A percentile compares a stretch with the other conserved stretches of the same genome.
phyloP scores from a whole-genome alignment of 768 basidiomycete species.

The Dentipellis fragilis region DNA sequence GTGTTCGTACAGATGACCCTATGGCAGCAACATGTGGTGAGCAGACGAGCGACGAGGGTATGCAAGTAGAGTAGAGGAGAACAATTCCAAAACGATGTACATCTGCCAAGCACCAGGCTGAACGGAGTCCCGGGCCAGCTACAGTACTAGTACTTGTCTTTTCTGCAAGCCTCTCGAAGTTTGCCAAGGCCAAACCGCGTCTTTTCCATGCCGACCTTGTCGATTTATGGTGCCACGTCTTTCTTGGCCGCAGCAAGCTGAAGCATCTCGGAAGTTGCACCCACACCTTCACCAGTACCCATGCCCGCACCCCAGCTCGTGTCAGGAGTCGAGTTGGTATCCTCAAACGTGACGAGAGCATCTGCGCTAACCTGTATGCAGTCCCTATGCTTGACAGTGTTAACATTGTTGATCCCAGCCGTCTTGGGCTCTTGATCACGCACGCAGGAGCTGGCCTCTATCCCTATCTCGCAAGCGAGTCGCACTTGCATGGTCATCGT shows the following conservation, averaged over 20 bases:
- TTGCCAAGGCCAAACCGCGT: neutral
- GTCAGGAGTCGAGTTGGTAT: neutral
- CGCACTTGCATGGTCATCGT: conserved; percentile 11
- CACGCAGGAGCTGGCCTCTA: conserved; percentile 14
- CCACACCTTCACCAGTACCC: neutral
- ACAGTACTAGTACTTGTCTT: neutral
- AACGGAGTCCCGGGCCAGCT: neutral
- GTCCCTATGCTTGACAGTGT: neutral
- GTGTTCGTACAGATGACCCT: too few species aligned
- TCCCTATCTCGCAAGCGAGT: conserved; percentile 13
- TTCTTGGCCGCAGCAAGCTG: neutral
- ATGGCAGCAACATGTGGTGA: too few species aligned
- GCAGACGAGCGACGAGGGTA: too few species aligned
- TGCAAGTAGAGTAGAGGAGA: too few species aligned
- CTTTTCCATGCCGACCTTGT: neutral
- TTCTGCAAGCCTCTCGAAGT: neutral
- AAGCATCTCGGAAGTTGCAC: neutral
- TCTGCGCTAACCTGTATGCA: conserved; percentile 4
- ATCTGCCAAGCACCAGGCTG: neutral
- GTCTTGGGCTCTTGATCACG: conserved; percentile 16
- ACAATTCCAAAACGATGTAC: neutral
- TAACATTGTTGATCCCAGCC: conserved; percentile 1
- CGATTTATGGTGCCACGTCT: too few species aligned
- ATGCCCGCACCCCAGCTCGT: neutral
- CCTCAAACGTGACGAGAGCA: conserved; percentile 4